These are phyloP conservation scores for Amanita pallidorosea DNA, from an alignment of 768 basidiomycete genomes.

Conservation along the genomic window DNA sequence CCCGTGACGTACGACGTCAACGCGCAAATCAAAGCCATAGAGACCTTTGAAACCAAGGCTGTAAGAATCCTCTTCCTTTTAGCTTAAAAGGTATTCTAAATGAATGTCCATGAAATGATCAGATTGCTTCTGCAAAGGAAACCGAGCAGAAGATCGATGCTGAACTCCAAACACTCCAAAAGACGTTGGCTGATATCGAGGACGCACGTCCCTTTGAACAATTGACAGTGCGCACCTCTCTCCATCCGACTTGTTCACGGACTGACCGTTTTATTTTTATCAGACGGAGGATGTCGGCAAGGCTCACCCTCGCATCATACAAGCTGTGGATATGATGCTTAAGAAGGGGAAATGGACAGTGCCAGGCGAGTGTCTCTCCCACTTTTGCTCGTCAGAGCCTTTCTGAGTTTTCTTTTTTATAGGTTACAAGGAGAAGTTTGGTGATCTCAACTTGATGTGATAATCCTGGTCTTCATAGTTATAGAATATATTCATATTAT, in stretches of 20 bases:
- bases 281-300: constrained; percentile 84
- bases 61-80: constrained; percentile 28
- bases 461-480: constrained; percentile 6
- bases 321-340: constrained; percentile 90
- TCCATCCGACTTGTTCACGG: neutral
- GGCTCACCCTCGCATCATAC: constrained; percentile 85
- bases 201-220: constrained; percentile 96
- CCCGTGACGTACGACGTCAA: constrained; percentile 88
- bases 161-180: constrained; percentile 85
- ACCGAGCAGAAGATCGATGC: constrained; percentile 84
- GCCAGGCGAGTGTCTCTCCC: constrained; percentile 53
- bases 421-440: constrained; percentile 96
- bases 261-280: neutral
- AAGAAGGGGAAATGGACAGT: constrained; percentile 99
- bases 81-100: neutral
- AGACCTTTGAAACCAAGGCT: constrained; percentile 93
- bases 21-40: constrained; percentile 88
- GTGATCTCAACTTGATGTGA: constrained; percentile 89
- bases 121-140: constrained; percentile 86
- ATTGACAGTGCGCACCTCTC: constrained; percentile 61
- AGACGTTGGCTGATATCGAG: constrained; percentile 93
- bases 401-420: neutral
- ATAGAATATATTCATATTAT: neutral
- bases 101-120: constrained; percentile 1
- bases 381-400: neutral